phyloP scores from a whole-genome alignment of 2,329 filamentous ascomycete genomes.

The Penicillium sp. region DNA sequence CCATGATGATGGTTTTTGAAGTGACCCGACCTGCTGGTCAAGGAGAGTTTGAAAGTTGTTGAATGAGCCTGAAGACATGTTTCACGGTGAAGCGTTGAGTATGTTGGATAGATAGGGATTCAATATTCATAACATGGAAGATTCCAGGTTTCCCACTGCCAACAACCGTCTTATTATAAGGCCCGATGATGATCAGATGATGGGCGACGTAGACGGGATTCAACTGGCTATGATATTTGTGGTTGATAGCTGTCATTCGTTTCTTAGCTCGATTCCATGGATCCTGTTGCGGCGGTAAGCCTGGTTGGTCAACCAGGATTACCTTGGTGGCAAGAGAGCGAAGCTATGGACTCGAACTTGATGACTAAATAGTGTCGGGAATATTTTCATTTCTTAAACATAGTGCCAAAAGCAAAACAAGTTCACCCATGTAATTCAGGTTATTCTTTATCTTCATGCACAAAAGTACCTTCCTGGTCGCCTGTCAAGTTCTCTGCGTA shows the following conservation, averaged over 20 bases:
- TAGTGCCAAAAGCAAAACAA: too few relatives aligned
- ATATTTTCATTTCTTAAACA: too few relatives aligned
- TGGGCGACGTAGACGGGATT: neutral
- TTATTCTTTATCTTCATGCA: too few relatives aligned
- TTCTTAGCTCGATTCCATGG: neutral
- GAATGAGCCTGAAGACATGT: constrained; percentile 9
- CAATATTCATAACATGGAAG: neutral
- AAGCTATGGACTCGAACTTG: neutral
- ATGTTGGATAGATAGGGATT: neutral
- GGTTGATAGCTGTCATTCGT: neutral
- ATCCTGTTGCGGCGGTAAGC: neutral
- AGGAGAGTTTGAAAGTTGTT: constrained; percentile 17
- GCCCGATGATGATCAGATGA: neutral
- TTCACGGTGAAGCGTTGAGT: neutral
- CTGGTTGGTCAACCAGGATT: neutral
- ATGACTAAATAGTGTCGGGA: neutral
- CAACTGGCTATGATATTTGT: neutral
- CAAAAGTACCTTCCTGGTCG: too few relatives aligned
- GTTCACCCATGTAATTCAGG: too few relatives aligned
- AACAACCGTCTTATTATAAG: neutral
- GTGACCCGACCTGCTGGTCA: constrained; percentile 16
- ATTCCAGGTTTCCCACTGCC: neutral
- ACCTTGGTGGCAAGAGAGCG: neutral
- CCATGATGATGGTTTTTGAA: constrained; percentile 6
- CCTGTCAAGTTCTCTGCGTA: too few relatives aligned